Conservation (phyloP, 2,329 filamentous ascomycete species). For the Coniosporium tulheliwenetii region DNA sequence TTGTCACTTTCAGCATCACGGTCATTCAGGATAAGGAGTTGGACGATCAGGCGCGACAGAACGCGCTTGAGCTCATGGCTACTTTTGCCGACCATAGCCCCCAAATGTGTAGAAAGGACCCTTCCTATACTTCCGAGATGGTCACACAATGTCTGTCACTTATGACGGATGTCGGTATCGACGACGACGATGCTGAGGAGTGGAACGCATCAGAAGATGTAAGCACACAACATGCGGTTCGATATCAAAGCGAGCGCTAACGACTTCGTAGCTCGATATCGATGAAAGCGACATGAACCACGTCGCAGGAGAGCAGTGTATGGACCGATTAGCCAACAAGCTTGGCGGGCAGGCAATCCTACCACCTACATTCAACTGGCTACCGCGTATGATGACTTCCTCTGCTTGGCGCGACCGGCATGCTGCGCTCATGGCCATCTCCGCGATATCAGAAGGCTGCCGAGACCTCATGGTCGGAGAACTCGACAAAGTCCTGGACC, state of each 20-base stretch:
- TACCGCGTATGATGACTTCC: conserved; percentile 94
- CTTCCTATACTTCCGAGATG: conserved; percentile 88
- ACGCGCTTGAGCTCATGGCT: conserved; percentile 90
- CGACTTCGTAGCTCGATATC: conserved; percentile 54
- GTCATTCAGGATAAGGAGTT: conserved; percentile 95
- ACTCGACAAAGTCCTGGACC: conserved; percentile 79
- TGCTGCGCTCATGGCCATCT: conserved; percentile 96
- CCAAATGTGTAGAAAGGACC: conserved; percentile 86
- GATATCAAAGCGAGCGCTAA: not conserved
- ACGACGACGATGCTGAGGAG: conserved; percentile 87
- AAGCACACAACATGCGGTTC: conserved; percentile 19
- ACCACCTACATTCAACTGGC: conserved; percentile 88
- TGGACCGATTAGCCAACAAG: conserved; percentile 95
- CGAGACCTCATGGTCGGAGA: conserved; percentile 91
- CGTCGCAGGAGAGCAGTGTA: conserved; percentile 93
- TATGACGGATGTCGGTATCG: conserved; percentile 91
- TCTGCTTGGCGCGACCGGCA: conserved; percentile 90
- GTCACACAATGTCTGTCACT: conserved; percentile 94
- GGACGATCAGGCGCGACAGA: conserved; percentile 77
- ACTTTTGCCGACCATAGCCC: conserved; percentile 94
- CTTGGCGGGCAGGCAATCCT: conserved; percentile 87
- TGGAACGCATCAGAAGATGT: conserved; percentile 90
- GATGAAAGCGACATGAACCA: conserved; percentile 97
- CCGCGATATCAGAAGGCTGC: conserved; percentile 94
- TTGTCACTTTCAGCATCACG: conserved; percentile 84